Base-by-base conservation (phyloP, 148 eudicot genomes). In the Amaranthus palmeri region DNA sequence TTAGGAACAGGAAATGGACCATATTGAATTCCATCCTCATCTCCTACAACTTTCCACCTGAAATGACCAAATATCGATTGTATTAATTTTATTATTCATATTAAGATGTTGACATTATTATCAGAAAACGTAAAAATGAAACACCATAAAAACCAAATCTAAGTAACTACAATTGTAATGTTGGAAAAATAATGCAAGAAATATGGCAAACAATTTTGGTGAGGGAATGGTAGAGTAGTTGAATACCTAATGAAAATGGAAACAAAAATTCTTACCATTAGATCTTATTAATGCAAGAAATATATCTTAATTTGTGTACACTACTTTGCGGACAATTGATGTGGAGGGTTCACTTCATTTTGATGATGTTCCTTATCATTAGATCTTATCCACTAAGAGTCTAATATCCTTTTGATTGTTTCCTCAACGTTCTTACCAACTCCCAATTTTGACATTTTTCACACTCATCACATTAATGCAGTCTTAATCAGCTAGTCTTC, bases 1-100 rank as follows among this genome's bases (percentile, higher is more conserved):
- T 81, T 90, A 6, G 96, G 96, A 25, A 90, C 92, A 0, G 96
- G 96, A 62, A 90, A 90, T 5, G 96, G 96, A 14, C 78, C 85
- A 25, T 88, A 88, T 71, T 90, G 83, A 43, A 89, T 77, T 4
- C 88, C 92, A 11, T 88, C 86, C 7, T 81, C 84, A 8, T 84
- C 83, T 74, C 90, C 88, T 44, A 74, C 49, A 2, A 70, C 86
- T 74, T 85, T 68, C 96, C 96, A 90, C 75, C 92, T 90, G 85
- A 61, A 40, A 65, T 25, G 1, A 25, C 36, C 36, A 25, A 52
- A 49, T 51, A 72, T 36, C 60, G 58, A 74, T 54, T 8, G 17
- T 49, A 57, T 66, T 57, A 12, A 17, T 9, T 41, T 44, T 62
- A 41, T 57, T 59, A 25, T 25, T 59, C 60, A 17, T 15, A n/a